phyloP scores from a whole-genome alignment of 1,284 basidiomycete species.

The Apiotrichum siamense region DNA sequence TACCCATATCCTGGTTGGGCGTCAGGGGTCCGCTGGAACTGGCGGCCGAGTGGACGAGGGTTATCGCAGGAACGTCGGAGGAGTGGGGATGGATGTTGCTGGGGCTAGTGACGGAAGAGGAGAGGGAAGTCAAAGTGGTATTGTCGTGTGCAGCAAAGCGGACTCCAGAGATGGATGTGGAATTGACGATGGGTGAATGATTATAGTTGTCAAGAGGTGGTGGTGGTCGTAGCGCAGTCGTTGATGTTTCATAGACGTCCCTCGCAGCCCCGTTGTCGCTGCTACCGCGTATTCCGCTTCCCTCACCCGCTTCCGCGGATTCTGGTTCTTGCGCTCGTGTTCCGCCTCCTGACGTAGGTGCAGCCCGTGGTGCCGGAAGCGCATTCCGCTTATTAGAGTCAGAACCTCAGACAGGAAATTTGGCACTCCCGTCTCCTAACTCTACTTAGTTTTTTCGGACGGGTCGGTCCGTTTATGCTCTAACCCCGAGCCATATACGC shows the following conservation, averaged over 20 bases:
- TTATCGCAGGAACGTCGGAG: too few relatives aligned
- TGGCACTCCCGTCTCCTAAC: too few relatives aligned
- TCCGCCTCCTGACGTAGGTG: too few relatives aligned
- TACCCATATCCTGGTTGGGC: slow-evolving; percentile 7
- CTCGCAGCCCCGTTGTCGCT: neutral
- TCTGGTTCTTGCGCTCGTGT: neutral
- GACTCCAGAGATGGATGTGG: neutral
- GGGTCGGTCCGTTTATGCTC: too few relatives aligned
- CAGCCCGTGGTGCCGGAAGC: slow-evolving; percentile 7
- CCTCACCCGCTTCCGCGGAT: neutral
- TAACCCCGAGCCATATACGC: too few relatives aligned
- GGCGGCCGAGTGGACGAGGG: neutral
- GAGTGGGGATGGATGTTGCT: too few relatives aligned
- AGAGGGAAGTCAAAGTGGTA: too few relatives aligned
- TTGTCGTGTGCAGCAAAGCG: too few relatives aligned
- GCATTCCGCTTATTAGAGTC: slow-evolving; percentile 47
- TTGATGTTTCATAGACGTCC: too few relatives aligned
- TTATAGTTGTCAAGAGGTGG: neutral
- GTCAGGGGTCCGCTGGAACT: slow-evolving; percentile 15
- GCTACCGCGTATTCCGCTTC: neutral
- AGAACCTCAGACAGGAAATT: too few relatives aligned
- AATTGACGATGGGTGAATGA: neutral
- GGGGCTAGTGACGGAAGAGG: too few relatives aligned
- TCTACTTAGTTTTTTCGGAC: too few relatives aligned
- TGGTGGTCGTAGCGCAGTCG: neutral